Percentiles rank a stretch among this genome's conserved stretches.
Conservation (phyloP, 495 filamentous ascomycete species). For the Aspergillus avenaceus region DNA sequence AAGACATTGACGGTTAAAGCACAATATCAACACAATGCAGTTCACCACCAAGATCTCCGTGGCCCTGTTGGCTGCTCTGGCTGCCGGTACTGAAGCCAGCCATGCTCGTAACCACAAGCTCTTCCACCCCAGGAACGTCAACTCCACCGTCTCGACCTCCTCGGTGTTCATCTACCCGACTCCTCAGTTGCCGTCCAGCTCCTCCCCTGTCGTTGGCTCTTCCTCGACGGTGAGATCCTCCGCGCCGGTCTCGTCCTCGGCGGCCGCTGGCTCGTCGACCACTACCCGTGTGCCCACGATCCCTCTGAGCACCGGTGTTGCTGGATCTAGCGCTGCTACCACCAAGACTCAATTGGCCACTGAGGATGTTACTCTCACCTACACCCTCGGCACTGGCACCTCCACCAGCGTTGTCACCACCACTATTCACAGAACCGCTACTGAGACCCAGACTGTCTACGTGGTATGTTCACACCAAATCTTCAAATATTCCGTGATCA, state of each 20-base stretch:
- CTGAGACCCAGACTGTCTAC: conserved; percentile 33
- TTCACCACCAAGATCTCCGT: conserved; percentile 46
- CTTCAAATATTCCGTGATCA: not conserved
- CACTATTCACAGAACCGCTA: conserved; percentile 48
- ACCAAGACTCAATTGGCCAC: conserved; percentile 6
- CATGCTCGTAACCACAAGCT: conserved; percentile 31
- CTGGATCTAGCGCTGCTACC: conserved; percentile 1
- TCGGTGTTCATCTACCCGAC: conserved; percentile 19
- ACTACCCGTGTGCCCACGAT: conserved; percentile 8
- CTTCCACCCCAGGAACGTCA: conserved; percentile 17
- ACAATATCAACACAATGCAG: conserved; percentile 27
- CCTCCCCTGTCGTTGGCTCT: conserved; percentile 8
- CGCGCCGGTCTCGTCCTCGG: conserved; percentile 8
- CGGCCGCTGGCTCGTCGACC: conserved; percentile 1
- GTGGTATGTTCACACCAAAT: conserved; percentile 26
- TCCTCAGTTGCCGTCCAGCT: conserved; percentile 3
- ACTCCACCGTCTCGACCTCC: conserved; percentile 11
- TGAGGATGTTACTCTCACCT: conserved; percentile 52
- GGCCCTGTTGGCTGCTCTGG: conserved; percentile 46
- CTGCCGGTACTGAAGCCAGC: conserved; percentile 37
- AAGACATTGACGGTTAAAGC: conserved; percentile 26
- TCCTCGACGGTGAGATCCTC: conserved; percentile 6
- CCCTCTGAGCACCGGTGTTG: conserved; percentile 20
- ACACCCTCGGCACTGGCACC: conserved; percentile 53
- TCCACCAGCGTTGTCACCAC: conserved; percentile 54